A percentile compares a stretch with the other conserved stretches of the same genome.
Evolutionary conservation across 176 grass and related monocot genomes (phyloP).

Genomic region (Triticum monococcum): DNA sequence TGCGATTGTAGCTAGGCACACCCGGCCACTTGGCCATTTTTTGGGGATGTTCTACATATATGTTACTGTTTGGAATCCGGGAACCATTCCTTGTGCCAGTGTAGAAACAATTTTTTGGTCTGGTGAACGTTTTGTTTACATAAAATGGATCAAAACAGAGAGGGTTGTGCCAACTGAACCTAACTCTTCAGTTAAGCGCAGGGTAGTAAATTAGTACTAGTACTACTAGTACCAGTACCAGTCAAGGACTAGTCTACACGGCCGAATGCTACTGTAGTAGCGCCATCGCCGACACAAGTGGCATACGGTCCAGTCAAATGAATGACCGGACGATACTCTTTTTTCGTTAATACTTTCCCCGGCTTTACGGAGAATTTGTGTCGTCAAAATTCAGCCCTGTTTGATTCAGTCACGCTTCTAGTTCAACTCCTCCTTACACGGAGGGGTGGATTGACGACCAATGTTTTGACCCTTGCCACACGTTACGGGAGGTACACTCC

Average conservation of each 20-base stretch:
- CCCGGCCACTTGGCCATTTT: too few relatives aligned
- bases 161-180: too few relatives aligned
- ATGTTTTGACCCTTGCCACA: neutral
- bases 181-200: too few relatives aligned
- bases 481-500: neutral
- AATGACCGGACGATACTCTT: neutral
- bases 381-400: neutral
- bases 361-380: neutral
- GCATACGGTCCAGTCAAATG: neutral
- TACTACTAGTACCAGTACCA: too few relatives aligned
- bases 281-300: neutral
- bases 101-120: neutral
- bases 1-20: neutral
- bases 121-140: too few relatives aligned
- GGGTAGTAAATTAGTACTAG: too few relatives aligned
- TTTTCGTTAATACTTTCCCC: neutral
- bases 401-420: neutral
- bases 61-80: neutral
- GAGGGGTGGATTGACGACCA: neutral
- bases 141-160: too few relatives aligned
- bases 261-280: neutral
- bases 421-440: neutral
- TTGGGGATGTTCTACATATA: too few relatives aligned
- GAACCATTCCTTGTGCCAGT: neutral
- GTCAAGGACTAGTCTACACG: neutral